Evolutionary conservation across 208 protist species (phyloP), one percentile per base, ranked within the genome.

Genomic region (Acanthamoeba lugdunensis): DNA sequence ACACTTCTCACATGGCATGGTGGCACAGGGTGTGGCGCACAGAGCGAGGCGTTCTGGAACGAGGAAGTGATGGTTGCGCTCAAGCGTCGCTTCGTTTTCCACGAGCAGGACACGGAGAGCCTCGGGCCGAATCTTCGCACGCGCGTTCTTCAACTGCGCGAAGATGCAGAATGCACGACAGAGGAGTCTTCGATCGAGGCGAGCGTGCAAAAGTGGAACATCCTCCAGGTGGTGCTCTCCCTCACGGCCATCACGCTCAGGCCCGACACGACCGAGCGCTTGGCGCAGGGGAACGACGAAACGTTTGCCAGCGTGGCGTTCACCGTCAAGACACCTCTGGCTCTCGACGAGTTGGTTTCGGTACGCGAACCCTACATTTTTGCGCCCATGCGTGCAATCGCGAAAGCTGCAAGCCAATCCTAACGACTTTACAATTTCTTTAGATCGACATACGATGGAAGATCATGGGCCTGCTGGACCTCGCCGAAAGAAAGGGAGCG

Each of bases 381-480:
- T 48, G 16, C 73, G 4, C 30, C 41, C n/a, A 0, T 13, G 14
- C 37, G 2, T 11, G 41, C 41, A 3, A 48, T 48, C 41, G 41
- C 41, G n/a, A 11, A 5, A 48, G 41, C 2, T 48, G 41, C 2
- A 11, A 5, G 6, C 41, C 41, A 48, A 3, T 48, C 9, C 6
- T 5, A 48, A 14, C 48, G 25, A 23, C n/a, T 90, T 4, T 37
- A 52, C 2, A 23, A 14, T 14, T 30, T 14, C 21, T 16, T 16
- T 75, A 77, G 88, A 79, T 92, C 45, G 88, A 63, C 41, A 79
- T 92, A 8, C 37, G 45, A 8, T 79, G 88, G 63, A 92, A 92
- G 45, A 56, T 92, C 48, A 79, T 92, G 45, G 45, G 45, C 28
- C 48, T 92, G 25, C 21, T 92, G 13, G 45, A 50, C 30, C 52